Evolutionary conservation across 2,329 filamentous ascomycete species (phyloP).

Genomic region (Alternaria novae-zelandiae): DNA sequence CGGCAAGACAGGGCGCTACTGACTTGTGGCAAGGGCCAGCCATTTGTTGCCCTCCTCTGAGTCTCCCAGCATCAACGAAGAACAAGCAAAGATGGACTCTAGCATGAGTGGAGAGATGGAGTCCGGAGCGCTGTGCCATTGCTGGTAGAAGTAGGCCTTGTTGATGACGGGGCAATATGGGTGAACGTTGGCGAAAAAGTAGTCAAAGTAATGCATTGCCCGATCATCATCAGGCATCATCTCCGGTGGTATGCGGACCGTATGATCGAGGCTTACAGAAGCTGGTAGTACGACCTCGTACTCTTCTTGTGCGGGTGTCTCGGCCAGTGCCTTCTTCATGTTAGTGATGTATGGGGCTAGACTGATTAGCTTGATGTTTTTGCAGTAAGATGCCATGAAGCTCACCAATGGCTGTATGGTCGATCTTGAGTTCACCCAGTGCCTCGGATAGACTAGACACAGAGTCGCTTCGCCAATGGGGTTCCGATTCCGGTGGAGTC

Average conservation of each 20-base stretch:
- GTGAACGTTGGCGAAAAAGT: constrained; percentile 89
- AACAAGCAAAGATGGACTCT: constrained; percentile 90
- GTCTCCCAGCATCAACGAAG: constrained; percentile 82
- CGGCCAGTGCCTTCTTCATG: constrained; percentile 62
- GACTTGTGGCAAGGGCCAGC: constrained; percentile 87
- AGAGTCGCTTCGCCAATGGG: constrained; percentile 45
- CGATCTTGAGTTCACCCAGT: constrained; percentile 84
- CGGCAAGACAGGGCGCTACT: constrained; percentile 40
- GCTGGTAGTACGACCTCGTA: constrained; percentile 74
- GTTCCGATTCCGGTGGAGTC: constrained; percentile 59
- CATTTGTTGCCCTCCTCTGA: constrained; percentile 87
- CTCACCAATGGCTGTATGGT: constrained; percentile 84
- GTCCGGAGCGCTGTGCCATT: constrained; percentile 84
- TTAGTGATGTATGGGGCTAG: constrained; percentile 83
- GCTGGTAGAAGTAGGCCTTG: constrained; percentile 80
- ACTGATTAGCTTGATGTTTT: constrained; percentile 17
- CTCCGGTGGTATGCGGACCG: constrained; percentile 86
- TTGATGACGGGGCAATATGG: constrained; percentile 92
- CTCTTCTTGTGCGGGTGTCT: constrained; percentile 72
- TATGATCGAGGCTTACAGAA: constrained; percentile 72
- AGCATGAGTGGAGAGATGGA: constrained; percentile 87
- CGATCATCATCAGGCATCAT: constrained; percentile 91
- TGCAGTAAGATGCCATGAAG: neutral
- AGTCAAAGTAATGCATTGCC: constrained; percentile 82
- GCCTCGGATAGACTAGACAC: constrained; percentile 77